Evolutionary conservation across 2,329 filamentous ascomycete species (phyloP).

Genomic region (Fusarium musae): DNA sequence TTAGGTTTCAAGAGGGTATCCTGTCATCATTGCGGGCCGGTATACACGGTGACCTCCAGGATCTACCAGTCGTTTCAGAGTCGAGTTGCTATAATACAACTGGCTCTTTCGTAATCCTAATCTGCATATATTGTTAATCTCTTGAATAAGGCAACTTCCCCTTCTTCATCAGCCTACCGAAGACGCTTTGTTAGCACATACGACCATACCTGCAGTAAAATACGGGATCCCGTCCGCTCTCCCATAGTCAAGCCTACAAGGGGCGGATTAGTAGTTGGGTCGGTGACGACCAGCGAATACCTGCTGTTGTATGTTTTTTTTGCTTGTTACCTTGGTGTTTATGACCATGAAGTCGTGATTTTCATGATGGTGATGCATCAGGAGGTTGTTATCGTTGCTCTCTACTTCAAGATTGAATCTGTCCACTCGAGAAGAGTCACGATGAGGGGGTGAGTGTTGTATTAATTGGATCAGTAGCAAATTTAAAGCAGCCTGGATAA

Average conservation of each 20-base stretch:
- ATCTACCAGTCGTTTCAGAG: not conserved
- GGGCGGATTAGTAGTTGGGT: conserved; percentile 22
- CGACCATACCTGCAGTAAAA: conserved; percentile 30
- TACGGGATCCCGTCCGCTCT: conserved; percentile 35
- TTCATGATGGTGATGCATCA: not conserved
- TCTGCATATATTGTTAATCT: not conserved
- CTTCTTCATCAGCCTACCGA: not conserved
- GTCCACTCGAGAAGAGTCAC: not conserved
- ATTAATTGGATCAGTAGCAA: not conserved
- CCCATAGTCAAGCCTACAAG: conserved; percentile 29
- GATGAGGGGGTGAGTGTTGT: not conserved
- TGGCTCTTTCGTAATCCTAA: not conserved
- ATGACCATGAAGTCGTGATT: not conserved
- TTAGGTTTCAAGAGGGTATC: not conserved
- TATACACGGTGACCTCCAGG: not conserved
- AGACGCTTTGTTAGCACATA: not conserved
- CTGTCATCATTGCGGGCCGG: not conserved
- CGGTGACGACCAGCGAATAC: conserved; percentile 24
- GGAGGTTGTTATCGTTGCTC: not conserved
- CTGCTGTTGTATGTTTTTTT: conserved; percentile 25
- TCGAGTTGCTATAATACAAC: not conserved
- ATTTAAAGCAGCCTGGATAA: not conserved
- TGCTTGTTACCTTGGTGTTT: not conserved
- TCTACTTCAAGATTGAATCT: not conserved
- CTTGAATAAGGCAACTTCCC: too few relatives aligned